Evolutionary conservation across 805 yeast genomes (phyloP).

Genomic region (Metschnikowia drakensbergensis): DNA sequence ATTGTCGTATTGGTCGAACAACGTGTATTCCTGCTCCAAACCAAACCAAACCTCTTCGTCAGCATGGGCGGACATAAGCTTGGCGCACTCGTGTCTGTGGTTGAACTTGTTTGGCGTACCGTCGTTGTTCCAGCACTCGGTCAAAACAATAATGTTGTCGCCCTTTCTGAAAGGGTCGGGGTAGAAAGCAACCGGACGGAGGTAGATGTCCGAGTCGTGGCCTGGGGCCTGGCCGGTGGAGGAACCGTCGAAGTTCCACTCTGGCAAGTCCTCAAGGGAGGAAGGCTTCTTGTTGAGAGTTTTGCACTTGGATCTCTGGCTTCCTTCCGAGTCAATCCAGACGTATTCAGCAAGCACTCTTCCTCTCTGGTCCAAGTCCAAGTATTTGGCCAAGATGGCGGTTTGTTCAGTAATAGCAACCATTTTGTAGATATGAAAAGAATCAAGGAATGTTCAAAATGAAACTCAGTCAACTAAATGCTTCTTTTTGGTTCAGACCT

Average conservation of each 20-base stretch:
- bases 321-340: conserved; percentile 94
- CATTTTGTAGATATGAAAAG: conserved; percentile 16
- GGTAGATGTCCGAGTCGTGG: conserved; percentile 88
- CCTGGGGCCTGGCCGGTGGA: conserved; percentile 99
- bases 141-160: conserved; percentile 89
- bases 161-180: conserved; percentile 98
- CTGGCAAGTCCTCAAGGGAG: conserved; percentile 84
- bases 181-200: conserved; percentile 93
- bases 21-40: conserved; percentile 96
- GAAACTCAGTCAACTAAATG: not conserved
- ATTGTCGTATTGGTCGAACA: conserved; percentile 84
- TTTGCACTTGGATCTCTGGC: conserved; percentile 90
- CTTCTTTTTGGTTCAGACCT: conserved; percentile 1
- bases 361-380: conserved; percentile 81
- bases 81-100: conserved; percentile 96
- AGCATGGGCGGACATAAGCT: conserved; percentile 89
- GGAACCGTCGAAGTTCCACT: conserved; percentile 99
- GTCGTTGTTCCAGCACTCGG: conserved; percentile 97
- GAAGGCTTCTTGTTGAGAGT: conserved; percentile 69
- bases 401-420: conserved; percentile 60
- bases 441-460: not conserved
- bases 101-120: conserved; percentile 98
- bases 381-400: conserved; percentile 75
- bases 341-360: conserved; percentile 91
- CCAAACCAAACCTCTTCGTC: conserved; percentile 93